Base-by-base conservation (phyloP, 257 asterid species). In the Primulina eburnea region DNA sequence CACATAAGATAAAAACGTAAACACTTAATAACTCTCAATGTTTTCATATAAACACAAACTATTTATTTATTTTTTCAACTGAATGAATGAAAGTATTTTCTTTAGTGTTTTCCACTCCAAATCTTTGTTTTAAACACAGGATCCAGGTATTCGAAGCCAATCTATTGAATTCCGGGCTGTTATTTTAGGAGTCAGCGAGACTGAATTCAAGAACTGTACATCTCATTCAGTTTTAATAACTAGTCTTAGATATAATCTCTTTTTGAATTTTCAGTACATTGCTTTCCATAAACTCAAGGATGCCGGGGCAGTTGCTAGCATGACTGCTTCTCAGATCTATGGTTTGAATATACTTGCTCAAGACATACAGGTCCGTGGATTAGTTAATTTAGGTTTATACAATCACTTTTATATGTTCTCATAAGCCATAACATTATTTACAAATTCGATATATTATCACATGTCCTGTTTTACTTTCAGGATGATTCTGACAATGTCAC, bases 281-380 rank as follows among this genome's bases (percentile, higher is more conserved):
- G 93, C 95, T 83, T 83, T 82, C 73, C 85, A 84, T 74, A 82
- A 87, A 64, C 83, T 94, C 74, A 84, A 74, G 76, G 99, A 94
- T 81, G 89, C 93, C 53, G 98, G 97, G 71, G 99, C 99, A 40
- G 98, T 94, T 78, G 99, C 99, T 76, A 92, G 99, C 88, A 77
- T 77, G 70, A 80, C 81, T 71, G 96, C 99, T 40, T 89, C 95
- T 67, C 74, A 78, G 83, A 89, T 89, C 74, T 94, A 91, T 73
- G 95, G 82, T 76, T 82, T 94, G 80, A 79, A 89, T 76, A 71
- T 91, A 78, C 98, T 94, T 76, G 96, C 96, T 72, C 85, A 81
- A 82, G 97, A 94, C 81, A 88, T 91, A 76, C 99, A 94, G 99
- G 99, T 94, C 71, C 53, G 84, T 67, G 52, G 53, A 9, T 69